phyloP scores from a whole-genome alignment of 2,329 filamentous ascomycete genomes.

The Cadophora luteo-olivacea region DNA sequence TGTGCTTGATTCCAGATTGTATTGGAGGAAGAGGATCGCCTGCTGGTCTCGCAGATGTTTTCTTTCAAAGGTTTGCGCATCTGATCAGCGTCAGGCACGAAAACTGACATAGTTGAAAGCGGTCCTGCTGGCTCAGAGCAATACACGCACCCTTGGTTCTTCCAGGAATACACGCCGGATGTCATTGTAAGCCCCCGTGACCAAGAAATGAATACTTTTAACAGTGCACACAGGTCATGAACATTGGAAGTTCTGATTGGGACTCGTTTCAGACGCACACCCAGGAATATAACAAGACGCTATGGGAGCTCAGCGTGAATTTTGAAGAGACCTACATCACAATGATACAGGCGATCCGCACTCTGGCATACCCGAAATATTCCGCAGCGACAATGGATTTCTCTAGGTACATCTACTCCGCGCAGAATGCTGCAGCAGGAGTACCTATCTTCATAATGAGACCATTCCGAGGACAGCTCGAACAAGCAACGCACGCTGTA shows the following conservation, averaged over 20 bases:
- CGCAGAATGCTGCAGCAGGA: constrained; percentile 36
- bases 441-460: constrained; percentile 48
- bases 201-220: not conserved
- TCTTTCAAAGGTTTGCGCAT: constrained; percentile 38
- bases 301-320: constrained; percentile 39
- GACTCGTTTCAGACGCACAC: constrained; percentile 42
- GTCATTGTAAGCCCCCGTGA: constrained; percentile 40
- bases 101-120: constrained; percentile 26
- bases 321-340: constrained; percentile 47
- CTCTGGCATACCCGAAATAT: constrained; percentile 37
- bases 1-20: constrained; percentile 46
- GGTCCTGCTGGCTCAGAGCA: constrained; percentile 42
- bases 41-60: constrained; percentile 38
- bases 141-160: constrained; percentile 46
- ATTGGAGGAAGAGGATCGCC: constrained; percentile 44
- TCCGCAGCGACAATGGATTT: constrained; percentile 23
- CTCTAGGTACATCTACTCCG: constrained; percentile 25
- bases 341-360: constrained; percentile 46
- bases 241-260: constrained; percentile 44
- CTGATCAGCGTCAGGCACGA: not conserved
- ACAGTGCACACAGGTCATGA: constrained; percentile 41
- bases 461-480: constrained; percentile 45
- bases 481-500: constrained; percentile 44
- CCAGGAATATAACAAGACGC: constrained; percentile 43
- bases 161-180: constrained; percentile 45